Conservation (phyloP, 768 basidiomycete genomes). For the Suillus subluteus region DNA sequence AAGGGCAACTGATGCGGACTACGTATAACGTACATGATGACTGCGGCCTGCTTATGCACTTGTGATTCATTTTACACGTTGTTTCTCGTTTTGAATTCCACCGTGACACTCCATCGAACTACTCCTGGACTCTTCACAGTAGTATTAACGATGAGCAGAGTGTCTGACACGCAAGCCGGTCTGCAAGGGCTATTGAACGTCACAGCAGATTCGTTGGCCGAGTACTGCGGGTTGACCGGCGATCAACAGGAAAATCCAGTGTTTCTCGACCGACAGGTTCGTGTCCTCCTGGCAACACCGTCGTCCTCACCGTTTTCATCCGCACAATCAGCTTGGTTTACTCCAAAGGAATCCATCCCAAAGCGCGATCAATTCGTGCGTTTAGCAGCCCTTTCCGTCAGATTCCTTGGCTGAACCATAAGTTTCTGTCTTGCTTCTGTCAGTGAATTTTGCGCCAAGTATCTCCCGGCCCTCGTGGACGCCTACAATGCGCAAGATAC, state of each 20-base stretch:
- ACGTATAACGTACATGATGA: background rate
- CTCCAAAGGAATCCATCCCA: conserved; percentile 30
- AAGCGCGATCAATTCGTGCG: conserved; percentile 15
- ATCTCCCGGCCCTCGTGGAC: conserved; percentile 38
- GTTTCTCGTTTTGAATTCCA: background rate
- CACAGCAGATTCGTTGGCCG: conserved; percentile 19
- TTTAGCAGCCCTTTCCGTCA: background rate
- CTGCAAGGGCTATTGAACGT: conserved; percentile 16
- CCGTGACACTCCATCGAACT: background rate
- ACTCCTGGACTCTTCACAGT: background rate
- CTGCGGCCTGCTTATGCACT: background rate
- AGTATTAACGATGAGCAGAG: background rate
- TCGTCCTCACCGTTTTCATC: conserved; percentile 1
- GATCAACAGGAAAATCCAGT: conserved; percentile 16
- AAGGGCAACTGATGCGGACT: background rate
- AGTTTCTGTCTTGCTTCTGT: background rate
- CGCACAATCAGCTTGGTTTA: conserved; percentile 29
- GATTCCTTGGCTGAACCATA: background rate
- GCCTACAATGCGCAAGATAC: conserved; percentile 31
- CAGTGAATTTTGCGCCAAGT: conserved; percentile 43
- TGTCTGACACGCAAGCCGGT: conserved; percentile 3
- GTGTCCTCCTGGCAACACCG: background rate
- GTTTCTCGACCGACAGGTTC: conserved; percentile 18
- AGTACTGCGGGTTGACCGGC: conserved; percentile 17
- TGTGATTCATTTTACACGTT: background rate